These are phyloP conservation scores for Termitomyces sp. DNA, from an alignment of 768 basidiomycete genomes.

Conservation along the genomic window DNA sequence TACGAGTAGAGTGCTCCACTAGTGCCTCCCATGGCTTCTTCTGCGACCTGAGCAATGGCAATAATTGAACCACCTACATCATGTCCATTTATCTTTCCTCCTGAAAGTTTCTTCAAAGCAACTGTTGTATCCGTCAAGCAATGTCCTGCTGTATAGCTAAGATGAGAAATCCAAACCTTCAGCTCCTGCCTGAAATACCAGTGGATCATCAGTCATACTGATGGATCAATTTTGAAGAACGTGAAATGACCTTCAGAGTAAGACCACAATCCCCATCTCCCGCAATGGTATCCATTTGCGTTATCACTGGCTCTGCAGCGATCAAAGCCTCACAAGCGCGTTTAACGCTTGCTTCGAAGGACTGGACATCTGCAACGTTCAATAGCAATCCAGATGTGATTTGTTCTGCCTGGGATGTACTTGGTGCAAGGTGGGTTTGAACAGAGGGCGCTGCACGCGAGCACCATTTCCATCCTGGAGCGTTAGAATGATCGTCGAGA, in stretches of 20 bases:
- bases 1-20: slow-evolving; percentile 89
- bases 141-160: neutral
- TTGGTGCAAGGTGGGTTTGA: slow-evolving; percentile 11
- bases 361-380: slow-evolving; percentile 32
- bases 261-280: slow-evolving; percentile 77
- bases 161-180: slow-evolving; percentile 36
- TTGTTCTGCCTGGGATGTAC: slow-evolving; percentile 7
- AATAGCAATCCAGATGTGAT: slow-evolving; percentile 14
- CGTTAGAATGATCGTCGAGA: slow-evolving; percentile 60
- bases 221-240: neutral
- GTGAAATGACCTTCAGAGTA: slow-evolving; percentile 37
- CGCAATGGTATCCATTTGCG: slow-evolving; percentile 83
- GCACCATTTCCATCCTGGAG: slow-evolving; percentile 86
- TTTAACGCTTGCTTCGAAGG: slow-evolving; percentile 50
- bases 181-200: slow-evolving; percentile 50
- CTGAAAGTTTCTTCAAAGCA: slow-evolving; percentile 51
- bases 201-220: neutral
- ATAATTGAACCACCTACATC: slow-evolving; percentile 64
- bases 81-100: slow-evolving; percentile 51
- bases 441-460: slow-evolving; percentile 35
- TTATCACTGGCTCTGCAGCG: slow-evolving; percentile 83
- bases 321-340: slow-evolving; percentile 64
- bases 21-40: slow-evolving; percentile 88
- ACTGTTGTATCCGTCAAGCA: slow-evolving; percentile 28
- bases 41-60: slow-evolving; percentile 65